These are phyloP conservation scores for Cyberlindnera xylosilytica DNA, from an alignment of 805 yeast species.

Conservation along the genomic window DNA sequence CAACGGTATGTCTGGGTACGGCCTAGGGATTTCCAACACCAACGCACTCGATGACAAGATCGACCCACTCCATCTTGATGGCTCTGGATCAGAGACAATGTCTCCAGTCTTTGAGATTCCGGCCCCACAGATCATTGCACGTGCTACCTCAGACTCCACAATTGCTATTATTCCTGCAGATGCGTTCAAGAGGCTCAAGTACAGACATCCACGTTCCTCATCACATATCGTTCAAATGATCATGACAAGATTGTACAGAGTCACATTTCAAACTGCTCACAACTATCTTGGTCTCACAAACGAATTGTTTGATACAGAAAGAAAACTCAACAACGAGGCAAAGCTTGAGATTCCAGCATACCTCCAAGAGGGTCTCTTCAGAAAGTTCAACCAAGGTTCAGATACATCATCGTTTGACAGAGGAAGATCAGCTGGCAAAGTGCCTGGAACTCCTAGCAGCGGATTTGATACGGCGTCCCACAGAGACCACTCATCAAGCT, in stretches of 20 bases:
- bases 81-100: background rate
- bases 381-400: slow-evolving; percentile 35
- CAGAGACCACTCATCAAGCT: slow-evolving; percentile 9
- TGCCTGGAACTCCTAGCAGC: background rate
- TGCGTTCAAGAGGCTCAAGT: slow-evolving; percentile 70
- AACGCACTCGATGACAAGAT: slow-evolving; percentile 11
- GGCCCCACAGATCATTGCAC: slow-evolving; percentile 51
- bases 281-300: slow-evolving; percentile 79
- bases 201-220: slow-evolving; percentile 81
- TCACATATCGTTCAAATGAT: slow-evolving; percentile 95
- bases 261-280: slow-evolving; percentile 88
- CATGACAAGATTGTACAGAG: slow-evolving; percentile 79
- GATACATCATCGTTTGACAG: slow-evolving; percentile 4
- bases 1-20: background rate
- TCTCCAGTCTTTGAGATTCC: background rate
- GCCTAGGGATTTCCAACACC: background rate
- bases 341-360: slow-evolving; percentile 58
- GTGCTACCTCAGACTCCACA: slow-evolving; percentile 73
- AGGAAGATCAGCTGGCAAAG: slow-evolving; percentile 17
- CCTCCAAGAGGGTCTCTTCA: slow-evolving; percentile 54
- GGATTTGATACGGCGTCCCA: background rate
- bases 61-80: slow-evolving; percentile 20
- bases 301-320: slow-evolving; percentile 77
- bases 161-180: slow-evolving; percentile 88
- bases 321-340: slow-evolving; percentile 51